Evolutionary conservation across 768 basidiomycete genomes (phyloP), one percentile per base, ranked within the genome.

Genomic region (Psilocybe azurescens): DNA sequence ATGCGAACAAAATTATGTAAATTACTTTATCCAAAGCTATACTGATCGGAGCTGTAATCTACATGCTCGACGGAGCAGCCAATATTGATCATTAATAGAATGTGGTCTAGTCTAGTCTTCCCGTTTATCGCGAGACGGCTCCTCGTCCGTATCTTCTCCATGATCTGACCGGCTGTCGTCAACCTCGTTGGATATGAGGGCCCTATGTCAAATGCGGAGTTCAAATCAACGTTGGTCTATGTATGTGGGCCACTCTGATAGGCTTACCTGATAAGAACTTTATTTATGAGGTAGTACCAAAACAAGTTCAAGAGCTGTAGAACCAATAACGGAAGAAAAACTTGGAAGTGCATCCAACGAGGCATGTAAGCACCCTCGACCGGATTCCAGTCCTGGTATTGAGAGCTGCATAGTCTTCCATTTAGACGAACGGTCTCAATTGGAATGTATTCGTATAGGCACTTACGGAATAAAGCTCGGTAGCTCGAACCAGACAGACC

Each of bases 291-390:
- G 76, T 81, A 87, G 74, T 93, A 97, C 96, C 96, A 98, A 81
- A 97, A 97, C 28, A 97, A 61, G 72, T 98, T 98, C 69, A 99
- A 81, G 44, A 86, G 66, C 72, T 95, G 94, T 13, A 99, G 81
- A 0, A 94, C 76, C 6, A 87, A 64, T 58, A 99, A 77, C 0
- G 95, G 90, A 0, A 75, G 63, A 67, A 96, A 93, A 55, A 97
- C 85, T 66, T 95, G 93, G 68, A 86, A 89, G 68, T 81, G 86
- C 85, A 96, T 89, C 93, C 94, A 98, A 70, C 75, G 70, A 1
- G 75, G 80, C 64, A 97, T 75, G 81, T 89, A 95, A 5, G 81
- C 82, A 2, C 94, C 95, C 16, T 84, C 80, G n/a, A 78, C 65
- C 1, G 86, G 86, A 5, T 75, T 75, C 86, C 89, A 94, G 24